Base-by-base conservation (phyloP, 805 yeast species). In the Nakazawaea ernobii region DNA sequence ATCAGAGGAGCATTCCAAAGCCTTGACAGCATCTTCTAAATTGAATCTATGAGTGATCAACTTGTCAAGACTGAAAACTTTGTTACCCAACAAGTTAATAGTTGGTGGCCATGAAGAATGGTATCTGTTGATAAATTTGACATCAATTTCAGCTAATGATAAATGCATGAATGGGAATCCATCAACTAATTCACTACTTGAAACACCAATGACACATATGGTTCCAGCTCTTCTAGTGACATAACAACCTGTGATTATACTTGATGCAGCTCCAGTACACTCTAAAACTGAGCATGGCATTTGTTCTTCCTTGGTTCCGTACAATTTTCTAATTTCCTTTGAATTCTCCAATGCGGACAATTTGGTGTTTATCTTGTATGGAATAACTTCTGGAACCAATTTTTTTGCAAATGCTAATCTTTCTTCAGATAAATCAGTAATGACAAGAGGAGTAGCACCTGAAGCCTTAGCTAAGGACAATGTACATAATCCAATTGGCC, bases 41-140 rank as follows among this genome's bases (percentile, higher is more conserved):
- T 60, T 57, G 64, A 72, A 74, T 46, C 65, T 62, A 60, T 77
- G 80, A 2, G 81, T 75, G 37, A 77, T 75, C 42, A 77, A 61
- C n/a, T 60, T 53, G 54, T 69, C 70, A 29, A 74, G 74, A 43
- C 73, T 64, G 43, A 74, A 59, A 14, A 70, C 65, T 15, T 73
- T 73, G 44, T 69, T 70, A 42, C 68, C 61, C 49, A 77, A 64
- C 51, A 77, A 60, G 29, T 74, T 69, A 52, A 77, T 76, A 10
- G 71, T 77, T n/a, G 76, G 67, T 15, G 82, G 82, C 80, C 81
- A 77, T 17, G 80, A 69, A 55, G 74, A 77, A 49, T 74, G 71
- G 60, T 77, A 77, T 53, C 82, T 67, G 66, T 75, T 76, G 58
- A 75, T 72, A 52, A 73, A 74, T 58, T 67, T 72, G 53, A 77